Percentiles rank a stretch among this genome's conserved stretches.
Evolutionary conservation across 2,329 filamentous ascomycete species (phyloP).

Genomic region (Dactylellina haptotyla): DNA sequence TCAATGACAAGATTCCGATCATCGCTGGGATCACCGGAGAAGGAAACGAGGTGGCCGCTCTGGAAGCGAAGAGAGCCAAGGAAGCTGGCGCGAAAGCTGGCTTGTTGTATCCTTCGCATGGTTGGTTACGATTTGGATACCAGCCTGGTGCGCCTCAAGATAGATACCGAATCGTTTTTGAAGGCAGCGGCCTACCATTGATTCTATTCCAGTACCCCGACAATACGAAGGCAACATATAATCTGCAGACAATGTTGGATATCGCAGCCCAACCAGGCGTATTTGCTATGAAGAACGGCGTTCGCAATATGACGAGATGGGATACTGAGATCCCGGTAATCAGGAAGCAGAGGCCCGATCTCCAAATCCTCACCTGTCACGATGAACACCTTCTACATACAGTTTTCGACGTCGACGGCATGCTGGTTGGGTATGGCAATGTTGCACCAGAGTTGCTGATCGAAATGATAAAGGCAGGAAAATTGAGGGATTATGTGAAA

Average conservation of each 20-base stretch:
- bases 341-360: slow-evolving; percentile 64
- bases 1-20: slow-evolving; percentile 66
- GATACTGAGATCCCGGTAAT: slow-evolving; percentile 69
- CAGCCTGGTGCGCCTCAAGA: slow-evolving; percentile 67
- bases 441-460: slow-evolving; percentile 66
- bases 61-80: slow-evolving; percentile 66
- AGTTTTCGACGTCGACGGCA: slow-evolving; percentile 67
- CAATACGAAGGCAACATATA: slow-evolving; percentile 67
- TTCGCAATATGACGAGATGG: slow-evolving; percentile 69
- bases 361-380: slow-evolving; percentile 67
- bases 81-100: slow-evolving; percentile 67
- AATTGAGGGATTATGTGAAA: slow-evolving; percentile 65
- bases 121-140: slow-evolving; percentile 69
- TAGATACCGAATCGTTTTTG: slow-evolving; percentile 66
- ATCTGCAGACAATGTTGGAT: slow-evolving; percentile 66
- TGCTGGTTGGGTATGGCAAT: slow-evolving; percentile 68
- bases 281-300: slow-evolving; percentile 69
- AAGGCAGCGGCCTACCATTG: slow-evolving; percentile 65
- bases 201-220: slow-evolving; percentile 69
- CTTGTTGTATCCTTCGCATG: slow-evolving; percentile 67
- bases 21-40: slow-evolving; percentile 68
- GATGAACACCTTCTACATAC: slow-evolving; percentile 68
- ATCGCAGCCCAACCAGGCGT: slow-evolving; percentile 67
- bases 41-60: slow-evolving; percentile 67
- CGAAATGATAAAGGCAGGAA: slow-evolving; percentile 66